These are phyloP conservation scores for Cystobasidium slooffiae DNA, from an alignment of 1,284 basidiomycete genomes.

Conservation along the genomic window DNA sequence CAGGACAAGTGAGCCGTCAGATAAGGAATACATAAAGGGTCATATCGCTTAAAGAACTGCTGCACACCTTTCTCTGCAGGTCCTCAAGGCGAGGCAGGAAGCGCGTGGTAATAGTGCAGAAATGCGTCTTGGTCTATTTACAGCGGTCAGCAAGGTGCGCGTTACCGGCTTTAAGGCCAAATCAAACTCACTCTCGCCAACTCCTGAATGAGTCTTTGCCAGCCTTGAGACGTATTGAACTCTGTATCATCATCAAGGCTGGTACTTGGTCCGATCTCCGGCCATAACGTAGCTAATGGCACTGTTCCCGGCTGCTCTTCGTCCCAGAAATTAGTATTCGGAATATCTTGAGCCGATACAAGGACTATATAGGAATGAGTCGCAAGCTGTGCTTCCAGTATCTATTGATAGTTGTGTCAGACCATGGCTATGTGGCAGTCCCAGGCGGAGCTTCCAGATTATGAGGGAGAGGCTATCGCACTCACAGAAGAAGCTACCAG, in stretches of 20 bases:
- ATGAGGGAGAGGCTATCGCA: too few relatives aligned
- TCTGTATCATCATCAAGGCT: neutral
- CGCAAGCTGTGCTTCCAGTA: slow-evolving; percentile 22
- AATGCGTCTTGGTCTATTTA: slow-evolving; percentile 15
- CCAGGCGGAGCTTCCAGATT: neutral
- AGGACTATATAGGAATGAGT: slow-evolving; percentile 32
- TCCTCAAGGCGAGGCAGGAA: slow-evolving; percentile 39
- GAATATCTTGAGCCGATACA: slow-evolving; percentile 37
- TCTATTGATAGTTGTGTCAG: neutral
- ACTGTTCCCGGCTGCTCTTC: slow-evolving; percentile 25
- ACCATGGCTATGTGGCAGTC: neutral
- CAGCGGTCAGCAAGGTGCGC: neutral
- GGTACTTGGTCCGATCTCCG: slow-evolving; percentile 17
- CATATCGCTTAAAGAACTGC: too few relatives aligned
- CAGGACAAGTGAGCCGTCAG: neutral
- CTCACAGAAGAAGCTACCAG: slow-evolving; percentile 31
- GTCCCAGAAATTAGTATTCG: slow-evolving; percentile 39
- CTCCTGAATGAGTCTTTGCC: slow-evolving; percentile 31
- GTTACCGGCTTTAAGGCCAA: neutral
- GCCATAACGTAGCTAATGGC: slow-evolving; percentile 22
- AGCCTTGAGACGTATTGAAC: slow-evolving; percentile 17
- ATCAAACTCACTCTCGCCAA: slow-evolving; percentile 17
- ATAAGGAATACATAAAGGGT: neutral
- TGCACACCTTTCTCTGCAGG: slow-evolving; percentile 31
- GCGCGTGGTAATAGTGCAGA: slow-evolving; percentile 41